Conservation (phyloP, 106 monocot genomes). For the Acorus calamus region DNA sequence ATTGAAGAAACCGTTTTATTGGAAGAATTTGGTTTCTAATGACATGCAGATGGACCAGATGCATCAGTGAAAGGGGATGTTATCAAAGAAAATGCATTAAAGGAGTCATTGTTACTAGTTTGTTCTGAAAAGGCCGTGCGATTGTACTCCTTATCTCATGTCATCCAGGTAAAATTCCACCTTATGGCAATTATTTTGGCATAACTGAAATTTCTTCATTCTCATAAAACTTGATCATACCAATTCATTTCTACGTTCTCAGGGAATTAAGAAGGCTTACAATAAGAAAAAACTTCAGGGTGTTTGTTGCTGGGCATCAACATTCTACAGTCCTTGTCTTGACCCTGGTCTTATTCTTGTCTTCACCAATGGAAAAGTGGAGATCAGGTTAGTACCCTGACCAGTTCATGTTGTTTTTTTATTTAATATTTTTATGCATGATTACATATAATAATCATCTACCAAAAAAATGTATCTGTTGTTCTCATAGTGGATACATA, state of each 20-base stretch:
- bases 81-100: constrained; percentile 14
- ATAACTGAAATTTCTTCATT: not conserved
- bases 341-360: constrained; percentile 48
- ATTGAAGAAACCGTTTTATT: too few relatives aligned
- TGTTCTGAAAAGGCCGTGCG: constrained; percentile 69
- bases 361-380: constrained; percentile 50
- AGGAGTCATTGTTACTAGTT: constrained; percentile 41
- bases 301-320: constrained; percentile 47
- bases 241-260: constrained; percentile 2
- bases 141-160: constrained; percentile 47
- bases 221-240: not conserved
- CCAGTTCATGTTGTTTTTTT: not conserved
- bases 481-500: too few relatives aligned
- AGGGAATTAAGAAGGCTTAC: constrained; percentile 63
- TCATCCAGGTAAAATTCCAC: constrained; percentile 41
- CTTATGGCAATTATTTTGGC: not conserved
- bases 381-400: constrained; percentile 39
- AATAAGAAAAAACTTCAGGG: constrained; percentile 54
- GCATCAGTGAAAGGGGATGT: constrained; percentile 12
- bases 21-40: not conserved
- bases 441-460: too few relatives aligned
- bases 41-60: constrained; percentile 9
- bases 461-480: too few relatives aligned
- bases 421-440: not conserved
- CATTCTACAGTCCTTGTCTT: constrained; percentile 30